These are phyloP conservation scores for Barnettozyma vustinii DNA, from an alignment of 805 yeast species.

Conservation along the genomic window DNA sequence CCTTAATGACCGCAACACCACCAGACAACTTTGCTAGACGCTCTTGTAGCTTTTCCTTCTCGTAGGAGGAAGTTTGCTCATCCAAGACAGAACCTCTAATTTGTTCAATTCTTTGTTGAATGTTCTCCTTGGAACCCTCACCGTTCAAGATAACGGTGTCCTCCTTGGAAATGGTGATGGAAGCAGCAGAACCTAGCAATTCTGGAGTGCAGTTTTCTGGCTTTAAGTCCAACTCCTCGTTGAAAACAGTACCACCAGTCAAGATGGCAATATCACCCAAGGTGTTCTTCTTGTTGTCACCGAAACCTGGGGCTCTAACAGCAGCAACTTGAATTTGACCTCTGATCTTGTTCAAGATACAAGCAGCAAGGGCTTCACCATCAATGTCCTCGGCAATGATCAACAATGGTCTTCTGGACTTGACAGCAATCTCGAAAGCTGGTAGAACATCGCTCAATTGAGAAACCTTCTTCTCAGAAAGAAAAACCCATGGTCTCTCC, in stretches of 20 bases:
- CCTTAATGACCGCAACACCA: conserved; percentile 97
- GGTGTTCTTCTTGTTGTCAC: conserved; percentile 96
- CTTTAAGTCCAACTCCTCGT: conserved; percentile 81
- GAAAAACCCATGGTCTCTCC: conserved; percentile 84
- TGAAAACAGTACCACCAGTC: conserved; percentile 58
- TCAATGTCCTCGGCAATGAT: conserved; percentile 96
- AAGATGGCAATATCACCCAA: conserved; percentile 93
- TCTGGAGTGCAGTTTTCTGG: conserved; percentile 94
- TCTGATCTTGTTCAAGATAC: conserved; percentile 95
- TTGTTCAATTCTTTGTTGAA: conserved; percentile 80
- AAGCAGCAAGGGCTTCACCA: conserved; percentile 98
- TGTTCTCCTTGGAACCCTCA: conserved; percentile 82
- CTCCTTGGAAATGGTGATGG: conserved; percentile 91
- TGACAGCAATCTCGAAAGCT: conserved; percentile 89
- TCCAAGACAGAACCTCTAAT: conserved; percentile 24
- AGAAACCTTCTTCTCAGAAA: conserved; percentile 86
- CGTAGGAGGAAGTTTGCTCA: conserved; percentile 52
- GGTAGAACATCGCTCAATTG: conserved; percentile 88
- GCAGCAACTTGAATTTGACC: conserved; percentile 98
- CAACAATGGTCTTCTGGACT: conserved; percentile 88
- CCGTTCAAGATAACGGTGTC: conserved; percentile 95
- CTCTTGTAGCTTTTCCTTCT: conserved; percentile 95
- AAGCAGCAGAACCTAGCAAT: conserved; percentile 86
- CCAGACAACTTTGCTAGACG: conserved; percentile 96
- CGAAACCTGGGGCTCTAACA: conserved; percentile 98